phyloP scores from a whole-genome alignment of 2,329 filamentous ascomycete species.

The Sporothrix humicola region DNA sequence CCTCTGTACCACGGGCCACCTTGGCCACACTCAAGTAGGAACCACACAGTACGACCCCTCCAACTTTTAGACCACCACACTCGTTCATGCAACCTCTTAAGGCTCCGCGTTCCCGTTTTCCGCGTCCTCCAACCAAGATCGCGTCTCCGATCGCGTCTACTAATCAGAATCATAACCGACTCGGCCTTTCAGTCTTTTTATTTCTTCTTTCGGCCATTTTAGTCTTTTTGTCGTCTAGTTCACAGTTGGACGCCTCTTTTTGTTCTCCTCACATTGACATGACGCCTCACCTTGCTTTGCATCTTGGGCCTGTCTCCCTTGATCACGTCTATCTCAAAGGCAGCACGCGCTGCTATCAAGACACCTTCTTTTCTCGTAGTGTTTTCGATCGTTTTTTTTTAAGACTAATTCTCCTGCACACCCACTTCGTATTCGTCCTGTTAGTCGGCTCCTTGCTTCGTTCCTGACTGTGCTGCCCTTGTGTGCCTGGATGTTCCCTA shows the following conservation, averaged over 20 bases:
- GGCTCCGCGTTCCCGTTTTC: not conserved
- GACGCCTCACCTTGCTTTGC: slow-evolving; percentile 2
- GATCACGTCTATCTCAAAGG: not conserved
- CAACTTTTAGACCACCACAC: not conserved
- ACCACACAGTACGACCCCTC: not conserved
- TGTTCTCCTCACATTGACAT: not conserved
- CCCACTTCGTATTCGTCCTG: not conserved
- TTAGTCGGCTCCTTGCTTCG: slow-evolving; percentile 2
- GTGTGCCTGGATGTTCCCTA: not conserved
- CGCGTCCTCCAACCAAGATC: slow-evolving; percentile 14
- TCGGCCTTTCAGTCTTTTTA: not conserved
- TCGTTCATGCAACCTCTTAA: slow-evolving; percentile 17
- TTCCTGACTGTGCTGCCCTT: slow-evolving; percentile 7
- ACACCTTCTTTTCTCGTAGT: not conserved
- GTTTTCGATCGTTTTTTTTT: not conserved
- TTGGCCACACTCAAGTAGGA: not conserved
- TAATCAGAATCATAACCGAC: too few species aligned
- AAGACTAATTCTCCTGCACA: not conserved
- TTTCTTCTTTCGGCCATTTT: slow-evolving; percentile 8
- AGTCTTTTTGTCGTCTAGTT: not conserved
- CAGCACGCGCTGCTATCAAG: not conserved
- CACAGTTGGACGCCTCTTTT: not conserved
- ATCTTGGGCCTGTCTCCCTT: slow-evolving; percentile 1
- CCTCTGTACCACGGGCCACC: not conserved
- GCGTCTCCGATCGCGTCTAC: slow-evolving; percentile 2